A percentile compares a stretch with the other conserved stretches of the same genome.
Conservation (phyloP, 139 green algal species). For the Chlamydomonas incerta region DNA sequence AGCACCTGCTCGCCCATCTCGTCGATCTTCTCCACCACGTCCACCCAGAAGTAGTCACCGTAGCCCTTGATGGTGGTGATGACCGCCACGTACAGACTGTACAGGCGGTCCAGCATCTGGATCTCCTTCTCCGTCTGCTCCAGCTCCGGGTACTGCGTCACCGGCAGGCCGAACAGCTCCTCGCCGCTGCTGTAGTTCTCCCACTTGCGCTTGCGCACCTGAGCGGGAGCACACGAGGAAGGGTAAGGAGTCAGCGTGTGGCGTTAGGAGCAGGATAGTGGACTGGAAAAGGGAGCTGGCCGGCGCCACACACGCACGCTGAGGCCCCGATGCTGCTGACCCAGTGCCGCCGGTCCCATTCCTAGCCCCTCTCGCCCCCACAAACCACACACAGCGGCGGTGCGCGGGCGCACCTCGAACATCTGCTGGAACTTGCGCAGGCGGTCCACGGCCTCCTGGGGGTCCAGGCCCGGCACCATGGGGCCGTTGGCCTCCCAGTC, state of each 20-base stretch:
- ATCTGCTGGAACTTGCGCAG: conserved; percentile 94
- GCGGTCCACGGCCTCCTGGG: conserved; percentile 90
- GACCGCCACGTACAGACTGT: conserved; percentile 91
- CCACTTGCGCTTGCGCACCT: conserved; percentile 94
- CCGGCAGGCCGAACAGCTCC: conserved; percentile 92
- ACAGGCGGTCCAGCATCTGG: conserved; percentile 83
- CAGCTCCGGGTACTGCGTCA: conserved; percentile 91
- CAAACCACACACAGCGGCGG: no score
- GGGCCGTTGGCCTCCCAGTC: conserved; percentile 91
- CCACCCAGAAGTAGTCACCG: conserved; percentile 89
- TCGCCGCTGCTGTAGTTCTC: conserved; percentile 89
- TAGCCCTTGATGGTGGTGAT: conserved; percentile 93
- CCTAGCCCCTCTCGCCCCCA: no score
- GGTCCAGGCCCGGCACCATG: conserved; percentile 89
- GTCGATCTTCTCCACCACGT: conserved; percentile 92
- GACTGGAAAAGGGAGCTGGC: no score
- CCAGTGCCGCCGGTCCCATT: no score
- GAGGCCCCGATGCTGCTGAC: no score
- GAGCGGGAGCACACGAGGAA: background rate
- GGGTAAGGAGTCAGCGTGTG: no score
- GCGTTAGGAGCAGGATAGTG: no score
- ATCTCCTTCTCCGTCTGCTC: conserved; percentile 92
- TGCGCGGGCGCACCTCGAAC: conserved; percentile 79
- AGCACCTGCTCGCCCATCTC: conserved; percentile 81
- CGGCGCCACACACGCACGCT: no score